A percentile compares a stretch with the other conserved stretches of the same genome.
These are phyloP conservation scores for Colletotrichum musae DNA, from an alignment of 2,329 filamentous ascomycete species.

Conservation along the genomic window DNA sequence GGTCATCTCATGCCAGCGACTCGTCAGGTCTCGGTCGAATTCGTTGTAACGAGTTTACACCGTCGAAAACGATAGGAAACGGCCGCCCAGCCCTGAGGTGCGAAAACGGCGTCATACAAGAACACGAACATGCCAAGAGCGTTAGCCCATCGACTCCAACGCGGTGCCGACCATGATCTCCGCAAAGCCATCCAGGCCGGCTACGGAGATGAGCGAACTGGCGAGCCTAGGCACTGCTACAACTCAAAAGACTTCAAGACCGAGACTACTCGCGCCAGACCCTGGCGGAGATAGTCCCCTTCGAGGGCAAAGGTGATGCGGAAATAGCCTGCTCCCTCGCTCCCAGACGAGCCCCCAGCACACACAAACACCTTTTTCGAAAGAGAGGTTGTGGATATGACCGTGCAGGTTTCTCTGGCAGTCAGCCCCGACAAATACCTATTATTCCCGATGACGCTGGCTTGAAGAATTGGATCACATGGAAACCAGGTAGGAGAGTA, in stretches of 20 bases:
- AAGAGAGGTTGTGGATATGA: conserved; percentile 36
- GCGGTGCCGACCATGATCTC: too few relatives aligned
- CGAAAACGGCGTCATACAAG: too few relatives aligned
- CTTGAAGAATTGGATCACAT: not conserved
- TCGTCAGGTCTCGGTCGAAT: too few relatives aligned
- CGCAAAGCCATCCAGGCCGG: too few relatives aligned
- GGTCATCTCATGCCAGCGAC: too few relatives aligned
- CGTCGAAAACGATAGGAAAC: too few relatives aligned
- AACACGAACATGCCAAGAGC: too few relatives aligned
- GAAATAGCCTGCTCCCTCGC: conserved; percentile 56
- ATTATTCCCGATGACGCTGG: conserved; percentile 1
- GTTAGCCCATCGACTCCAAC: too few relatives aligned
- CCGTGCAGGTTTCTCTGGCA: not conserved
- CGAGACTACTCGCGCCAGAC: conserved; percentile 24
- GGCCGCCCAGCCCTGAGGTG: too few relatives aligned
- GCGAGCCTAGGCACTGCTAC: not conserved
- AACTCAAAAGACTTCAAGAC: not conserved
- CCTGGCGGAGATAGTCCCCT: conserved; percentile 48
- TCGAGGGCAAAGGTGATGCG: conserved; percentile 55
- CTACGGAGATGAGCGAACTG: too few relatives aligned
- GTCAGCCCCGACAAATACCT: not conserved
- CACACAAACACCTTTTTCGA: conserved; percentile 53
- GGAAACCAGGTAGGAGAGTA: too few relatives aligned
- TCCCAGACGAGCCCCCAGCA: conserved; percentile 52
- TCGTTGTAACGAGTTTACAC: too few relatives aligned